Evolutionary conservation across 1,284 basidiomycete species (phyloP), one percentile per base, ranked within the genome.

Genomic region (Gastroboletus turbinatus): DNA sequence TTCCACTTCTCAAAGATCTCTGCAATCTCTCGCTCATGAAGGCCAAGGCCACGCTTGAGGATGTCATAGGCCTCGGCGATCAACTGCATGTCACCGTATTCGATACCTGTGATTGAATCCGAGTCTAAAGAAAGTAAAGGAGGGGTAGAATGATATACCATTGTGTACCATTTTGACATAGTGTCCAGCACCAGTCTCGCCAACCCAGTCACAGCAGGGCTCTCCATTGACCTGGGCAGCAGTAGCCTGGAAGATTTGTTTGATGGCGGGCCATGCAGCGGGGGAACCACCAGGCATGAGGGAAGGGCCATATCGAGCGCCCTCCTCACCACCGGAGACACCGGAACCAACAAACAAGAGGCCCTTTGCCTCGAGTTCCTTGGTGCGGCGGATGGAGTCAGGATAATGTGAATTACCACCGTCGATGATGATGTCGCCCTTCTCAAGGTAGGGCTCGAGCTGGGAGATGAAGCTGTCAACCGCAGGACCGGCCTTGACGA

Each of bases 141-240:
- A 38, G 39, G 53, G 16, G 50, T 38, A 29, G 32, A 59, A 52
- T 42, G 53, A 63, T 70, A 74, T 77, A 87, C 93, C 95, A 70
- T 98, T 98, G 84, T 98, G 97, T 61, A 99, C 97, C 96, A 98
- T 96, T 84, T 97, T 98, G 74, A 96, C 92, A 74, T 95, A 96
- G 82, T 96, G 94, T 46, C 94, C 93, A 44, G 95, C 83, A 66
- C 96, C 97, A 61, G 87, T 90, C 75, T 94, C 90, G 55, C 97
- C 97, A 72, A 99, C 96, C 97, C 97, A 99, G 81, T 99, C 97
- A 76, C 96, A 98, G 84, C 97, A 99, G 50, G 97, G 95, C 74
- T 96, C 93, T 63, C 94, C 94, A 57, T 95, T 84, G 63, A 92
- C 94, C 75, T 99, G 94, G 59, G 97, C 97, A 64, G 97, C 87